Conservation (phyloP, 495 filamentous ascomycete genomes). For the Collariella sp. region DNA sequence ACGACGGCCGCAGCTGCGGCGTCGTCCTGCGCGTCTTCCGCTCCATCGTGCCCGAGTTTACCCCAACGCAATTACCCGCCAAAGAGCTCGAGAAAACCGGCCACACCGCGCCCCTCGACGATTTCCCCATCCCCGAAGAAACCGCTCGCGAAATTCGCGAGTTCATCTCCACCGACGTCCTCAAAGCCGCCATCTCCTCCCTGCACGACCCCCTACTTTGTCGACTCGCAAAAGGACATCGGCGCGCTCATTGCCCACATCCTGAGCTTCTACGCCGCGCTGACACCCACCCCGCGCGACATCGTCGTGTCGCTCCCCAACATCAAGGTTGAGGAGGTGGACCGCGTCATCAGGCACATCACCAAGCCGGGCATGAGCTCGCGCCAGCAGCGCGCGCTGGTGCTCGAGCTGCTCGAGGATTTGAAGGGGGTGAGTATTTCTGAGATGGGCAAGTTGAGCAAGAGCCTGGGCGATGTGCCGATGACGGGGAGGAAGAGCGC, state of each 20-base stretch:
- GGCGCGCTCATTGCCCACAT: slow-evolving; percentile 82
- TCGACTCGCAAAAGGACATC: slow-evolving; percentile 90
- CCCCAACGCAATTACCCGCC: slow-evolving; percentile 7
- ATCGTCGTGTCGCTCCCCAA: slow-evolving; percentile 46
- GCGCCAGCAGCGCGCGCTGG: slow-evolving; percentile 68
- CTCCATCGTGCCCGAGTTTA: slow-evolving; percentile 74
- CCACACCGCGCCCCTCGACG: slow-evolving; percentile 11
- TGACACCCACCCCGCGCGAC: slow-evolving; percentile 51
- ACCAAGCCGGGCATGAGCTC: slow-evolving; percentile 42
- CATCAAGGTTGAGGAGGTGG: slow-evolving; percentile 49
- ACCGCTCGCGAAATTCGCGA: slow-evolving; percentile 67
- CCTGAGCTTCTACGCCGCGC: slow-evolving; percentile 58
- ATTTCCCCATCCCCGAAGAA: slow-evolving; percentile 39
- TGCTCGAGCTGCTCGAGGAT: slow-evolving; percentile 79
- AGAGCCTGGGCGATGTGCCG: slow-evolving; percentile 25
- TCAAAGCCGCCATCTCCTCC: slow-evolving; percentile 75
- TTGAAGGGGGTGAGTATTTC: slow-evolving; percentile 83
- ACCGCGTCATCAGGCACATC: slow-evolving; percentile 51
- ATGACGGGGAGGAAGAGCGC: slow-evolving; percentile 25
- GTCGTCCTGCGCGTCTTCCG: slow-evolving; percentile 77
- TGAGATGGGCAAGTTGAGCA: slow-evolving; percentile 76
- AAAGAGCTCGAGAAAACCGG: slow-evolving; percentile 8
- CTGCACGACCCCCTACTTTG: slow-evolving; percentile 93
- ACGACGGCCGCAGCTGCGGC: slow-evolving; percentile 79
- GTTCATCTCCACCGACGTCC: slow-evolving; percentile 77